These are phyloP conservation scores for Aureobasidium sp. DNA, from an alignment of 2,329 filamentous ascomycete genomes.

Conservation along the genomic window DNA sequence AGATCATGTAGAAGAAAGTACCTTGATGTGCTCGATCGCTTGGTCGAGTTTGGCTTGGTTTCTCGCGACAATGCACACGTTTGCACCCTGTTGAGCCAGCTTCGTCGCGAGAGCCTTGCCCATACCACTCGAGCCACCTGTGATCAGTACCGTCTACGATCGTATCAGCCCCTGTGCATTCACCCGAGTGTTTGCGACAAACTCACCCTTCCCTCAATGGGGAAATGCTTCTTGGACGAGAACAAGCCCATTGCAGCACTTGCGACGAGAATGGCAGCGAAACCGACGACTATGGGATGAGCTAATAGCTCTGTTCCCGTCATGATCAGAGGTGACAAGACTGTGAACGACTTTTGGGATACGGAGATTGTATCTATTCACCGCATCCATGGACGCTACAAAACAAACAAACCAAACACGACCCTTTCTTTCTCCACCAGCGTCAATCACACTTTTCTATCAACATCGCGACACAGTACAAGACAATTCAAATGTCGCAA, in stretches of 20 bases:
- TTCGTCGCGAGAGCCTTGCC: conserved; percentile 66
- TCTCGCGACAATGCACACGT: conserved; percentile 77
- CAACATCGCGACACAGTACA: not conserved
- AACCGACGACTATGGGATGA: not conserved
- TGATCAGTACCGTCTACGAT: conserved; percentile 75
- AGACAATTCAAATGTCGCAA: not conserved
- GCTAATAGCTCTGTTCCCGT: not conserved
- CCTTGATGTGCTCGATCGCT: conserved; percentile 58
- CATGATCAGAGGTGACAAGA: not conserved
- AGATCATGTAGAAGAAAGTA: conserved; percentile 27
- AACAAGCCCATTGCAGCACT: conserved; percentile 60
- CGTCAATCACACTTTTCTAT: not conserved
- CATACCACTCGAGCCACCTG: conserved; percentile 89
- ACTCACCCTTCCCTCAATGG: conserved; percentile 70
- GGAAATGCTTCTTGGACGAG: conserved; percentile 63
- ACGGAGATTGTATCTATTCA: not conserved
- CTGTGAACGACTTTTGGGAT: not conserved
- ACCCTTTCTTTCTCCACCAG: not conserved
- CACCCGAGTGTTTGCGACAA: not conserved
- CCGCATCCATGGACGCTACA: not conserved
- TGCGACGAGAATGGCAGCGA: conserved; percentile 25
- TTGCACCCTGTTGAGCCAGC: conserved; percentile 75
- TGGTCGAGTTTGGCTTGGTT: conserved; percentile 64
- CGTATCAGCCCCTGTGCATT: conserved; percentile 8
- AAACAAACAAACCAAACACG: conserved; percentile 11